Percentiles rank a stretch among this genome's conserved stretches.
These are phyloP conservation scores for Dothiorella sarmentorum DNA, from an alignment of 2,329 filamentous ascomycete species.

Conservation along the genomic window DNA sequence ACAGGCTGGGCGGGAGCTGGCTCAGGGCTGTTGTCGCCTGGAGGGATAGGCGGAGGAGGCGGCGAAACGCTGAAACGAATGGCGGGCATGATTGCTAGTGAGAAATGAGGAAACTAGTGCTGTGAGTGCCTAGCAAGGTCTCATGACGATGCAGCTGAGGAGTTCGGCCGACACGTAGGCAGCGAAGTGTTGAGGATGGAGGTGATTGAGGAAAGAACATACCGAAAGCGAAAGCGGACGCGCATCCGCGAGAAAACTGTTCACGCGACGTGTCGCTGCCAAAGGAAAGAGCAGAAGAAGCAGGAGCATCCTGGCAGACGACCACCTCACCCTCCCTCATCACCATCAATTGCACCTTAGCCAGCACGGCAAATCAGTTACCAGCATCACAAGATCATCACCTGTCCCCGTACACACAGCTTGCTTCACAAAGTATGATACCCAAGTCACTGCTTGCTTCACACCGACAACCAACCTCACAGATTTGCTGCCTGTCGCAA, in stretches of 20 bases:
- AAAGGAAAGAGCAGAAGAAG: slow-evolving; percentile 1
- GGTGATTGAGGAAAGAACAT: neutral
- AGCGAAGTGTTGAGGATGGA: neutral
- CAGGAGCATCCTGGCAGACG: neutral
- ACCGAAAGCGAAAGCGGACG: neutral
- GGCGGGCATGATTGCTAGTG: neutral
- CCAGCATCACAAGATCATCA: too few species aligned
- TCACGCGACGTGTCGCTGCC: neutral
- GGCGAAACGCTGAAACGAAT: slow-evolving; percentile 15
- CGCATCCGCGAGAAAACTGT: neutral
- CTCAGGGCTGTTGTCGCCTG: neutral
- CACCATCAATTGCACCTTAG: neutral
- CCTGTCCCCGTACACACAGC: too few species aligned
- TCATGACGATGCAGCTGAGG: neutral
- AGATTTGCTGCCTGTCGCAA: too few species aligned
- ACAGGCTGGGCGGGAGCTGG: neutral
- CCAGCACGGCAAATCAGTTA: too few species aligned
- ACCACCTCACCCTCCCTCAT: neutral
- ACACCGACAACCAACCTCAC: too few species aligned
- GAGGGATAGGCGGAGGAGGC: neutral
- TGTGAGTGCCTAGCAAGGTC: neutral
- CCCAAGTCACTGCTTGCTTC: neutral
- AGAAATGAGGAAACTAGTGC: neutral
- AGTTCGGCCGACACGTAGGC: slow-evolving; percentile 3
- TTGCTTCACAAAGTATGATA: too few species aligned